These are phyloP conservation scores for Phoenix dactylifera DNA, from an alignment of 176 grass and related monocot genomes.

Conservation along the genomic window DNA sequence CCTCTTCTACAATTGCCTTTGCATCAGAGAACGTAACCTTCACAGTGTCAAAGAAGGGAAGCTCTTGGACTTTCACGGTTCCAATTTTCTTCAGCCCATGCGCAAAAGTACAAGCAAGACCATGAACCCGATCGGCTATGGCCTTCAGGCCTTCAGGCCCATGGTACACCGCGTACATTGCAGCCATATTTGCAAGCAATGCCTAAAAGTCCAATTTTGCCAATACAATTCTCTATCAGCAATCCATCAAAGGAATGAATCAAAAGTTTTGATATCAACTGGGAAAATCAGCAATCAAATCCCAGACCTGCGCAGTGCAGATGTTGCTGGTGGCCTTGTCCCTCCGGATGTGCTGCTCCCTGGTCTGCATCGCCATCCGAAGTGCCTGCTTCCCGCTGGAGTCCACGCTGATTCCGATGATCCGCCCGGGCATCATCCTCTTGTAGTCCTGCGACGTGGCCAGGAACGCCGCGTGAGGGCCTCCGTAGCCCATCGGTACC, in stretches of 20 bases:
- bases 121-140: slow-evolving; percentile 86
- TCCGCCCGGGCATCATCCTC: slow-evolving; percentile 83
- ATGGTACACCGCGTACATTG: slow-evolving; percentile 98
- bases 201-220: slow-evolving; percentile 33
- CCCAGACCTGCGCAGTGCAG: slow-evolving; percentile 81
- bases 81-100: slow-evolving; percentile 85
- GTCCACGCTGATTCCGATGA: slow-evolving; percentile 86
- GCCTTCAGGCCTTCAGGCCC: slow-evolving; percentile 81
- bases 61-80: slow-evolving; percentile 76
- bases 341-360: slow-evolving; percentile 93
- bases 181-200: slow-evolving; percentile 96
- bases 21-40: slow-evolving; percentile 78
- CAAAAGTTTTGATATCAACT: no score
- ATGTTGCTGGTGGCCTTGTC: slow-evolving; percentile 99
- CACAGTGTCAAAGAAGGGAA: slow-evolving; percentile 94
- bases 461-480: slow-evolving; percentile 90
- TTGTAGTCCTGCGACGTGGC: slow-evolving; percentile 99
- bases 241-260: slow-evolving; percentile 25
- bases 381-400: slow-evolving; percentile 80
- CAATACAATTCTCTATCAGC: not conserved
- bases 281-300: not conserved
- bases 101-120: slow-evolving; percentile 65
- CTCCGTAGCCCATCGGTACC: slow-evolving; percentile 97
- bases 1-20: slow-evolving; percentile 53
- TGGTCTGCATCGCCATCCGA: slow-evolving; percentile 97